A percentile compares a stretch with the other conserved stretches of the same genome.
phyloP scores from a whole-genome alignment of 1,284 basidiomycete species.

The Ceratobasidium sp. region DNA sequence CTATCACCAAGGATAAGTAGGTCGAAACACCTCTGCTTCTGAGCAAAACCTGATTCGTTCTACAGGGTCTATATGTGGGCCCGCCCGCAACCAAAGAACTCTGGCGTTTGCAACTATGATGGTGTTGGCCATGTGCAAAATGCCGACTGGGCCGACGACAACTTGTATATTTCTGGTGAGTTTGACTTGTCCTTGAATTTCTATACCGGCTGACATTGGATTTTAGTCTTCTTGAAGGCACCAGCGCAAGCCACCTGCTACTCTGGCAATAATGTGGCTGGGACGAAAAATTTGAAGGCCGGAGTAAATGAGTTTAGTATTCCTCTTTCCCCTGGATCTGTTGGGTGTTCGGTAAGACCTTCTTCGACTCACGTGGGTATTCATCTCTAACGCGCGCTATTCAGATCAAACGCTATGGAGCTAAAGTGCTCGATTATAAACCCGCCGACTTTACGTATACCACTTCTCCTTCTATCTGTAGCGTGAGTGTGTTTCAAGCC shows the following conservation, averaged over 20 bases:
- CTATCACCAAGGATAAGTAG: slow-evolving; percentile 56
- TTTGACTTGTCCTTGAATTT: background rate
- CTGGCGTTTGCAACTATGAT: slow-evolving; percentile 46
- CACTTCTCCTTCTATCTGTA: slow-evolving; percentile 11
- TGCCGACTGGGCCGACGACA: slow-evolving; percentile 7
- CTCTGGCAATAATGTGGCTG: slow-evolving; percentile 1
- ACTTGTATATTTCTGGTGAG: slow-evolving; percentile 30
- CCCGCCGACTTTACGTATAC: slow-evolving; percentile 21
- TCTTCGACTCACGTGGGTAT: background rate
- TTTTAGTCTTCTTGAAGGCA: slow-evolving; percentile 15
- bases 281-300: slow-evolving; percentile 6
- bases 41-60: background rate
- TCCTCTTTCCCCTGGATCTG: slow-evolving; percentile 14
- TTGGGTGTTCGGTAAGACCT: slow-evolving; percentile 20
- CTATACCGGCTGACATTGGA: too few species aligned
- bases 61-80: slow-evolving; percentile 59
- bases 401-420: slow-evolving; percentile 19
- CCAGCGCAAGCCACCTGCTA: slow-evolving; percentile 19
- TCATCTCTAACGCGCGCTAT: background rate
- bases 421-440: slow-evolving; percentile 8
- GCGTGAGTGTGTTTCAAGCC: background rate
- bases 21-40: background rate
- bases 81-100: slow-evolving; percentile 59
- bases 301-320: slow-evolving; percentile 35
- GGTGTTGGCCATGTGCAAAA: slow-evolving; percentile 9